phyloP scores from a whole-genome alignment of 75 land plant genomes.

The Sequoiadendron giganteum region DNA sequence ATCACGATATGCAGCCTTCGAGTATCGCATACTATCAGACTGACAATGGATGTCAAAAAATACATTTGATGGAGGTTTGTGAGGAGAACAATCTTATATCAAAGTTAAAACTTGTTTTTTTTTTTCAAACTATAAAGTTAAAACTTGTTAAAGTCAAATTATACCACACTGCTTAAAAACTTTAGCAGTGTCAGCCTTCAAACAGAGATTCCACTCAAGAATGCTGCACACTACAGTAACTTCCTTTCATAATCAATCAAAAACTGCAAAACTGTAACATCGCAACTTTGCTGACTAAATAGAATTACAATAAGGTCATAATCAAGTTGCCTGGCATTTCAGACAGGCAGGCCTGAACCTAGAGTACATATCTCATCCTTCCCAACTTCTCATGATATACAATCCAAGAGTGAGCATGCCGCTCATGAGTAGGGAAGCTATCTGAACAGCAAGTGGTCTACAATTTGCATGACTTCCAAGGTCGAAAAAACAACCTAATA shows the following conservation, averaged over 20 bases:
- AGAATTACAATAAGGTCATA: neutral
- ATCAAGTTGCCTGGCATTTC: neutral
- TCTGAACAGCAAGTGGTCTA: neutral
- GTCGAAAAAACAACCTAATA: neutral
- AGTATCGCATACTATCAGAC: neutral
- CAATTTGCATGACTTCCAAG: conserved; percentile 7
- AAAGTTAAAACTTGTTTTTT: neutral
- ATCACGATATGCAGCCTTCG: neutral
- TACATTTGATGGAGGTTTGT: neutral
- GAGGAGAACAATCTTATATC: neutral
- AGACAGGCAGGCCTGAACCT: neutral
- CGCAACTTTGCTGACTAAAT: conserved; percentile 1
- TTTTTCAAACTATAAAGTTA: neutral
- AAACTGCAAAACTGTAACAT: conserved; percentile 10
- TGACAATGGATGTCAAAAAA: neutral
- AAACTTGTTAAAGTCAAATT: neutral
- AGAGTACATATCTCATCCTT: conserved; percentile 4
- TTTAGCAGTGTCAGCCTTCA: neutral
- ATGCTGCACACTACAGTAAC: neutral
- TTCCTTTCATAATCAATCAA: conserved; percentile 7
- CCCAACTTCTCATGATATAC: neutral
- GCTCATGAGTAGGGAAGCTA: neutral
- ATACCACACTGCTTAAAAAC: neutral
- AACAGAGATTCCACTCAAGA: neutral
- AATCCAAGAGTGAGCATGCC: neutral